Base-by-base conservation (phyloP, 179 eudicot genomes). In the Patellifolia procumbens region DNA sequence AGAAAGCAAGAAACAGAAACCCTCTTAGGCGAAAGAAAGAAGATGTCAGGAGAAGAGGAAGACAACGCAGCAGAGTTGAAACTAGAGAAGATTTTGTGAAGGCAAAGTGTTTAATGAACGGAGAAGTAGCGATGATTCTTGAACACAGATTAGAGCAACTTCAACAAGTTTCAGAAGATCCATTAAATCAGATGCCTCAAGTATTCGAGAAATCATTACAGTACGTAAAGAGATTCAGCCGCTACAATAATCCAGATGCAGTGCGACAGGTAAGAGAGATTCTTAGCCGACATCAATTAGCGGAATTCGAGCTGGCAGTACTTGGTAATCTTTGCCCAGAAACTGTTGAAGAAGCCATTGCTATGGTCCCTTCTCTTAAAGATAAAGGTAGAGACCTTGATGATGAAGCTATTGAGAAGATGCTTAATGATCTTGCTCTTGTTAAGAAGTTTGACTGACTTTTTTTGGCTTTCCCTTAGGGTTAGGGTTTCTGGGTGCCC, bases 291-390 rank as follows among this genome's bases (percentile, higher is more conserved):
- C 86, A 91, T 80, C 87, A 92, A 76, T 80, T 94, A 83, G 94
- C 98, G 34, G 98, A 94, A 76, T 94, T 94, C 51, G 98, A 94
- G 89, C 95, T 95, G 7, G 88, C 91, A 75, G 99, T 93, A 17
- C 89, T 95, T 58, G 99, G 99, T 26, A 94, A 94, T 72, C 88
- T 94, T 46, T 91, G 98, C 76, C 98, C 98, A 17, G 98, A 94
- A 76, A 92, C 99, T 39, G 97, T 89, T 22, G 97, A 95, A 74
- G 99, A 95, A 78, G 99, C 93, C 22, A 87, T 90, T 66, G 92
- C 98, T 10, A 90, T 92, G 93, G 98, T 93, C 19, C 98, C 98
- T 4, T 86, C 96, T 28, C 80, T 93, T 46, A 93, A 89, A 83
- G 89, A 89, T 62, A 86, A 90, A 80, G 96, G 98, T 26, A 81